Evolutionary conservation across 331 rosid genomes (phyloP).

Genomic region (Pyrus hybrid): DNA sequence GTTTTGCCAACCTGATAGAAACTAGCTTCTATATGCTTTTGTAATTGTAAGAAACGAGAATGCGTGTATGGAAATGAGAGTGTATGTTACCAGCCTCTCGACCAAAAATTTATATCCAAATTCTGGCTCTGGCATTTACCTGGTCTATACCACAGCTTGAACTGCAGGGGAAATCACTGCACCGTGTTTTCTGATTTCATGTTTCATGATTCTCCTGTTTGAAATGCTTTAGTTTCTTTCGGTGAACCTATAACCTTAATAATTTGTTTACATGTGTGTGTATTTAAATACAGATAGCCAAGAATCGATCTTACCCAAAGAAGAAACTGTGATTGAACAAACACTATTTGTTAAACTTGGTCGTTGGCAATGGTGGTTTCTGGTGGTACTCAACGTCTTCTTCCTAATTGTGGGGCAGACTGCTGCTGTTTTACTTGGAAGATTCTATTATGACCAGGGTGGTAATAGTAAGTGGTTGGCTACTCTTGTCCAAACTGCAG

Average conservation of each 20-base stretch:
- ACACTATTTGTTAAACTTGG: conserved; percentile 17
- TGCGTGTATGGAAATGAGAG: not conserved
- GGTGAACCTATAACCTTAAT: not conserved
- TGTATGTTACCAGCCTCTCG: not conserved
- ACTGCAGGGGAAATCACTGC: not conserved
- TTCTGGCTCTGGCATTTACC: not conserved
- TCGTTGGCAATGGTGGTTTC: conserved; percentile 56
- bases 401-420: conserved; percentile 60
- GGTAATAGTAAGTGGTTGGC: conserved; percentile 68
- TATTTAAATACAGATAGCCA: conserved; percentile 24
- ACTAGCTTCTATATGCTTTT: not conserved
- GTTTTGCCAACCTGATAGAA: not conserved
- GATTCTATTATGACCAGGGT: conserved; percentile 61
- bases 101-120: not conserved
- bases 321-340: conserved; percentile 3
- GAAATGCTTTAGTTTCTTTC: not conserved
- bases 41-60: not conserved
- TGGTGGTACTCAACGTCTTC: conserved; percentile 39
- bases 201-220: not conserved
- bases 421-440: conserved; percentile 54
- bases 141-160: not conserved
- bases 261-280: not conserved
- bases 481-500: conserved; percentile 56
- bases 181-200: not conserved
- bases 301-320: conserved; percentile 16